phyloP scores from a whole-genome alignment of 192 early-diverging fungal genomes.

The Obelidium mucronatum region DNA sequence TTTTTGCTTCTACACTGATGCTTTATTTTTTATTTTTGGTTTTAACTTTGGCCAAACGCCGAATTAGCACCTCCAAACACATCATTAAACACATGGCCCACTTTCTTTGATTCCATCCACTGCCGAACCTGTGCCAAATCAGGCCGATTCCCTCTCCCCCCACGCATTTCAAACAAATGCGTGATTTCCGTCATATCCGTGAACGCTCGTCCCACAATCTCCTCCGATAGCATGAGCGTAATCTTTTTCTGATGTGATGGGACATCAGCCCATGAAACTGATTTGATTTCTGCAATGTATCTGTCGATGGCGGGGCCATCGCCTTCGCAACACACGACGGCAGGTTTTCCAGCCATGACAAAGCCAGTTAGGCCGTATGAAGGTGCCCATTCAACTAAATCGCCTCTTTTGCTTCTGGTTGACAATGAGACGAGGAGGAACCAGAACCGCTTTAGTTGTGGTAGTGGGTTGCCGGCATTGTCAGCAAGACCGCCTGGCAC shows the following conservation, averaged over 20 bases:
- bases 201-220: slow-evolving; percentile 5
- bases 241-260: slow-evolving; percentile 31
- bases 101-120: slow-evolving; percentile 14
- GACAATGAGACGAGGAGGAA: slow-evolving; percentile 21
- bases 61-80: slow-evolving; percentile 20
- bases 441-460: slow-evolving; percentile 19
- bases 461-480: too few species aligned
- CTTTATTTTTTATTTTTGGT: too few species aligned
- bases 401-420: slow-evolving; percentile 15
- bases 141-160: slow-evolving; percentile 13
- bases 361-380: slow-evolving; percentile 9
- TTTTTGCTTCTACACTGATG: too few species aligned
- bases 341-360: slow-evolving; percentile 28
- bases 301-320: background rate
- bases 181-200: slow-evolving; percentile 21
- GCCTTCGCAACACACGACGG: slow-evolving; percentile 12
- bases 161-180: slow-evolving; percentile 26
- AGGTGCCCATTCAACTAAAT: slow-evolving; percentile 23
- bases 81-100: slow-evolving; percentile 1
- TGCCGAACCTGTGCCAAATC: slow-evolving; percentile 23
- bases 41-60: background rate
- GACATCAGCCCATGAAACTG: slow-evolving; percentile 20
- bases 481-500: too few species aligned
- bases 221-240: slow-evolving; percentile 9
- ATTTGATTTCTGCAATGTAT: slow-evolving; percentile 28